Conservation (phyloP, 352 stramenopile species). For the Aphanomyces euteiches region DNA sequence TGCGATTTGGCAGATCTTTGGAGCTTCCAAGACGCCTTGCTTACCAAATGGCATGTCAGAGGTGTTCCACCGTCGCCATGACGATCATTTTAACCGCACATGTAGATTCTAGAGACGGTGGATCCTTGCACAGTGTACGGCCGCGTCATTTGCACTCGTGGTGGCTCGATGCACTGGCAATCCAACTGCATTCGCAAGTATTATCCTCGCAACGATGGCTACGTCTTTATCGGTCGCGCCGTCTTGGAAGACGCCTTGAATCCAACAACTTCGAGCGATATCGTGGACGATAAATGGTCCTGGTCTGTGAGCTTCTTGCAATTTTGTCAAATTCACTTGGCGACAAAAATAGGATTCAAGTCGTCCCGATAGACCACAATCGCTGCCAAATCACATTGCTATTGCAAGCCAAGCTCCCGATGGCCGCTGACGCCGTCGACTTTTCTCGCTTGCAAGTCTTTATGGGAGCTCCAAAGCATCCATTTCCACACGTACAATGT, state of each 20-base stretch:
- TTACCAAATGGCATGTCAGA: not conserved
- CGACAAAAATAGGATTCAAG: not conserved
- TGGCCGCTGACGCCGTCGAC: not conserved
- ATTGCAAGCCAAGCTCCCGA: not conserved
- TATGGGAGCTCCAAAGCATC: not conserved
- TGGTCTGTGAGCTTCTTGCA: not conserved
- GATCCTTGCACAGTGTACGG: not conserved
- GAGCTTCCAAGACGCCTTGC: not conserved
- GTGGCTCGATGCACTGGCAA: not conserved
- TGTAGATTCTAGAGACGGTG: not conserved
- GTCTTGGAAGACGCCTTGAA: conserved; percentile 3
- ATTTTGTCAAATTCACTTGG: not conserved
- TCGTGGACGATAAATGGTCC: not conserved
- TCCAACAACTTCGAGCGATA: not conserved
- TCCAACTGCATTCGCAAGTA: conserved; percentile 10
- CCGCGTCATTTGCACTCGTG: too few species aligned
- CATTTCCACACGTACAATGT: not conserved
- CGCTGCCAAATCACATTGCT: not conserved
- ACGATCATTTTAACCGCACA: not conserved
- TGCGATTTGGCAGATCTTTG: conserved; percentile 1
- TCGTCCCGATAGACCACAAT: not conserved
- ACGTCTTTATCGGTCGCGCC: not conserved
- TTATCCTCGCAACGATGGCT: not conserved
- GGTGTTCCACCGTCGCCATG: not conserved
- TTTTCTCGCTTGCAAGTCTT: not conserved